Base-by-base conservation (phyloP, 1,139 yeast genomes). In the Candida gigantensis region DNA sequence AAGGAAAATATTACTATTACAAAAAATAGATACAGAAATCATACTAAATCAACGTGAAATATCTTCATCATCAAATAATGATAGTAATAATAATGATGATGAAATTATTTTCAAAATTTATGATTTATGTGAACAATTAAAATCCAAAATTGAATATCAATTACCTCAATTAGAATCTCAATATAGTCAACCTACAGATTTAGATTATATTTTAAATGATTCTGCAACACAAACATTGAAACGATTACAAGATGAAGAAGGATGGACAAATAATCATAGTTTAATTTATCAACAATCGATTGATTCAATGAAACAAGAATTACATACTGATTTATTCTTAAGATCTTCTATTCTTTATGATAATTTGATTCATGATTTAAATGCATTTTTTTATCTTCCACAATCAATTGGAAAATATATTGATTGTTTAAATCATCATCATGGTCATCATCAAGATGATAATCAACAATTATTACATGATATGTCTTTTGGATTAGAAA, bases 301-400 rank as follows among this genome's bases (percentile, higher is more conserved):
- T 2, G 56, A 59, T 1, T 55, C 68, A 19, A 52, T 81, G 27
- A 68, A 66, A 27, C 76, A 74, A 17, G 57, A 68, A 0, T 56
- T 77, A 5, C 80, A 79, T 35, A 68, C 65, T 35, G 81, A 81
- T 30, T 66, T 81, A 6, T 54, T 81, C 25, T 69, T 77, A 42
- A 72, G 74, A 45, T 72, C 86, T 0, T 72, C 84, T 0, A 60
- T 77, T 6, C 56, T 79, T 20, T 68, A 64, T 41, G 77, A 71
- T 44, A 59, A 65, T 37, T 50, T 71, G 31, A 52, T 68, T 3
- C 54, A 57, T 17, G 62, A 64, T 28, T 42, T 67, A 31, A 45
- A 52, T 7, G 54, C 53, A 2, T 61, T 50, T 41, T 49, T 49
- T 27, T 56, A 47, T 34, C 37, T 57, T 17, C 38, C 43, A 9